Evolutionary conservation across 495 filamentous ascomycete genomes (phyloP).

Genomic region (Neurospora sp.): DNA sequence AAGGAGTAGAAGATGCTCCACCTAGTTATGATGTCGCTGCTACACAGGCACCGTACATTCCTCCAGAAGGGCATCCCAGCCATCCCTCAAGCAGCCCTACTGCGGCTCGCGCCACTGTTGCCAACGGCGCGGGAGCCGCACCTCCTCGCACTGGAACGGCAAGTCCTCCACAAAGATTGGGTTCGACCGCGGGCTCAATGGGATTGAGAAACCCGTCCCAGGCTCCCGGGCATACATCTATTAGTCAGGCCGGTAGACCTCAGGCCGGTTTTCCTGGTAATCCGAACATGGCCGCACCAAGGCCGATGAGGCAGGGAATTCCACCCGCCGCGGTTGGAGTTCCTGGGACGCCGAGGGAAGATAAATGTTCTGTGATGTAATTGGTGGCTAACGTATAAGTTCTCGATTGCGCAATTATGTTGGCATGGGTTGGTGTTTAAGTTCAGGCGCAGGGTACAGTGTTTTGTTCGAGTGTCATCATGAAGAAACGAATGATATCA

Average conservation of each 20-base stretch:
- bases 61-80: constrained; percentile 48
- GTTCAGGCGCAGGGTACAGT: not conserved
- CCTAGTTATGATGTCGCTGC: constrained; percentile 78
- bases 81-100: constrained; percentile 35
- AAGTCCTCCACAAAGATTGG: not conserved
- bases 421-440: not conserved
- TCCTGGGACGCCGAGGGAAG: constrained; percentile 5
- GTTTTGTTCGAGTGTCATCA: not conserved
- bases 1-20: constrained; percentile 54
- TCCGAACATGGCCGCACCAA: constrained; percentile 3
- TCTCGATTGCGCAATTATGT: not conserved
- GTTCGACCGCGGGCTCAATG: not conserved
- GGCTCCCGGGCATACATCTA: not conserved
- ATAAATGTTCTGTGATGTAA: constrained; percentile 30
- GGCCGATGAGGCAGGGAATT: constrained; percentile 16
- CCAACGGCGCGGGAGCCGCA: constrained; percentile 1
- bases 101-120: not conserved
- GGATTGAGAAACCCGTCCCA: not conserved
- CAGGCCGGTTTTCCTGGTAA: not conserved
- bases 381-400: not conserved
- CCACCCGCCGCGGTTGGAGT: constrained; percentile 7
- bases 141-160: not conserved
- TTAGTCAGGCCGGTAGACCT: not conserved
- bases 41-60: constrained; percentile 50
- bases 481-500: not conserved